Evolutionary conservation across 805 yeast genomes (phyloP).

Genomic region (Scheffersomyces lignosus): DNA sequence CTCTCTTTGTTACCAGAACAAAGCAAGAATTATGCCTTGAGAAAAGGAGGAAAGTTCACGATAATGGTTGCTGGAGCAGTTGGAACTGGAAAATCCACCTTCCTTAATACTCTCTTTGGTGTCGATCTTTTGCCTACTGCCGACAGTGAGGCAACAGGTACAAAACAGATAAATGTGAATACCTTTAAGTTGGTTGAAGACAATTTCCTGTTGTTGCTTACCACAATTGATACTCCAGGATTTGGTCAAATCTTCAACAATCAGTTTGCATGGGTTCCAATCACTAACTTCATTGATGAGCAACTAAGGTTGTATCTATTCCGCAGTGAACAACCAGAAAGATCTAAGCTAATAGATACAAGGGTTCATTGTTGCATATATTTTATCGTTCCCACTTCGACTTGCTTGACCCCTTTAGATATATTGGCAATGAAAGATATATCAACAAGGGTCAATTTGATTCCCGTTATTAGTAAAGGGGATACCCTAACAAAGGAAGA

Average conservation of each 20-base stretch:
- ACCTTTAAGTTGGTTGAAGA: slow-evolving; percentile 17
- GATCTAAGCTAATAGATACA: slow-evolving; percentile 46
- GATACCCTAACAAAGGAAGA: slow-evolving; percentile 33
- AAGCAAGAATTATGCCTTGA: slow-evolving; percentile 19
- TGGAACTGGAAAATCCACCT: slow-evolving; percentile 26
- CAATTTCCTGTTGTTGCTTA: slow-evolving; percentile 16
- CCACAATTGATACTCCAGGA: slow-evolving; percentile 41
- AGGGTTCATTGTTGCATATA: slow-evolving; percentile 86
- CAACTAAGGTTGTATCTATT: slow-evolving; percentile 65
- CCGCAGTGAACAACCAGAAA: slow-evolving; percentile 60
- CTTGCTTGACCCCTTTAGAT: slow-evolving; percentile 32
- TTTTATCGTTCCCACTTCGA: slow-evolving; percentile 69
- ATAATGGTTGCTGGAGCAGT: slow-evolving; percentile 38
- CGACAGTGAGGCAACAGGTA: slow-evolving; percentile 1
- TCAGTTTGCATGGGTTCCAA: slow-evolving; percentile 35
- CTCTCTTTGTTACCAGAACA: slow-evolving; percentile 30
- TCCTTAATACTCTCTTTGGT: slow-evolving; percentile 24
- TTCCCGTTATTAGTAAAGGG: slow-evolving; percentile 40
- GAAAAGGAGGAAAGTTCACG: slow-evolving; percentile 34
- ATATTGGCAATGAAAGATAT: slow-evolving; percentile 35
- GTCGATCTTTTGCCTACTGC: slow-evolving; percentile 10
- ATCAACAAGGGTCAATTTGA: slow-evolving; percentile 32
- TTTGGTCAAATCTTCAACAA: slow-evolving; percentile 71
- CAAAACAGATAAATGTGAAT: not conserved
- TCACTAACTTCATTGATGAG: slow-evolving; percentile 74